Percentiles rank a stretch among this genome's conserved stretches.
phyloP scores from a whole-genome alignment of 495 filamentous ascomycete species.

The Trypethelium eluteriae region DNA sequence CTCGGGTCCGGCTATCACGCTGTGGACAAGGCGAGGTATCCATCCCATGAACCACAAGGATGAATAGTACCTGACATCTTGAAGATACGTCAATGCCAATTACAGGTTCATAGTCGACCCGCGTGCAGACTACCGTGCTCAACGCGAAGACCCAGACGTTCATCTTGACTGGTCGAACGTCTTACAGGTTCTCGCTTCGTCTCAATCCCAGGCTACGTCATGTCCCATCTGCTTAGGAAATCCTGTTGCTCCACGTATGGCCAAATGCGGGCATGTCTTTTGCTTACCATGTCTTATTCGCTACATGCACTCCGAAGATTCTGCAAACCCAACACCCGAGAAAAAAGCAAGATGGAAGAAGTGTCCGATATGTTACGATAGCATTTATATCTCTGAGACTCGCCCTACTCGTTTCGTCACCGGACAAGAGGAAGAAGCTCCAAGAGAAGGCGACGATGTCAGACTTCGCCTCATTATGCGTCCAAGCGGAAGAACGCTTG shows the following conservation, averaged over 20 bases:
- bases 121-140: slow-evolving; percentile 64
- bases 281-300: slow-evolving; percentile 89
- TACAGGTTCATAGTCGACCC: slow-evolving; percentile 94
- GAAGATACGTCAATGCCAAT: slow-evolving; percentile 88
- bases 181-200: slow-evolving; percentile 82
- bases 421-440: slow-evolving; percentile 75
- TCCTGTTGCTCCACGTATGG: slow-evolving; percentile 93
- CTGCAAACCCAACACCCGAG: slow-evolving; percentile 51
- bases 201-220: slow-evolving; percentile 74
- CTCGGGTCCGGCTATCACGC: slow-evolving; percentile 86
- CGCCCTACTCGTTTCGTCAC: slow-evolving; percentile 84
- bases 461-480: slow-evolving; percentile 78
- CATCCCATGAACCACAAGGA: not conserved
- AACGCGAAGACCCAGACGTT: slow-evolving; percentile 79
- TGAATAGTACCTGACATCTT: slow-evolving; percentile 5
- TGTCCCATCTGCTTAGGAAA: slow-evolving; percentile 91
- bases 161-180: slow-evolving; percentile 87
- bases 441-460: slow-evolving; percentile 78
- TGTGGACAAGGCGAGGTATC: slow-evolving; percentile 76
- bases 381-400: slow-evolving; percentile 79
- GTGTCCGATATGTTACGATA: slow-evolving; percentile 93
- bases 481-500: slow-evolving; percentile 69
- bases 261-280: slow-evolving; percentile 94
- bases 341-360: slow-evolving; percentile 83
- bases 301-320: slow-evolving; percentile 85